Evolutionary conservation across 139 green algal genomes (phyloP).

Genomic region (Pseudopediastrum boryanum): DNA sequence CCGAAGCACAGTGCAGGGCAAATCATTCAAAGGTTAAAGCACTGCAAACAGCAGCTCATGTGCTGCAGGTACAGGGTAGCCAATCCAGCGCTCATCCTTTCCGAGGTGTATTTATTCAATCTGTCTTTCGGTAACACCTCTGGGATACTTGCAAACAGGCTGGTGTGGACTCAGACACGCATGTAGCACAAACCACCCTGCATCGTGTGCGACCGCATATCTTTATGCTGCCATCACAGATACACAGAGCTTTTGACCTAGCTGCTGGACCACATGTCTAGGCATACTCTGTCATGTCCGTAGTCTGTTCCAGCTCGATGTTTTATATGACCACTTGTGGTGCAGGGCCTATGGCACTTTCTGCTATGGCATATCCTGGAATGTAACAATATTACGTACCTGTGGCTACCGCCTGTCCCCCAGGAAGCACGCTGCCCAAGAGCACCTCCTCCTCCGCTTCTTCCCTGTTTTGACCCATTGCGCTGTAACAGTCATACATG

Average conservation of each 20-base stretch:
- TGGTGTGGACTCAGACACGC: too few species aligned
- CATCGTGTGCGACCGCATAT: too few species aligned
- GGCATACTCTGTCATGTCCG: not conserved
- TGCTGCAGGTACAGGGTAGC: too few species aligned
- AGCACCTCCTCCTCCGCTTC: constrained; percentile 10
- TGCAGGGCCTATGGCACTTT: not conserved
- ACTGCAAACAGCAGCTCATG: too few species aligned
- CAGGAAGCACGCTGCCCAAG: constrained; percentile 27
- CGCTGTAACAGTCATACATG: constrained; percentile 52
- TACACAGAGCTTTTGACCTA: not conserved
- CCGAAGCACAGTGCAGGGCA: too few species aligned
- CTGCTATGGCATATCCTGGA: not conserved
- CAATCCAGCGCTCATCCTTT: too few species aligned
- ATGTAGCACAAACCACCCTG: too few species aligned
- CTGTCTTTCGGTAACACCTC: too few species aligned
- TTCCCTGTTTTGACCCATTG: constrained; percentile 17
- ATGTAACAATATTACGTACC: not conserved
- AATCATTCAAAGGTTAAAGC: too few species aligned
- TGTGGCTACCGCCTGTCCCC: constrained; percentile 4
- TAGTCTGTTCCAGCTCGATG: not conserved
- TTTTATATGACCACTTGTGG: too few species aligned
- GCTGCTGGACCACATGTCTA: not conserved
- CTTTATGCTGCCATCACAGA: not conserved
- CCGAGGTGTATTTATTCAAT: too few species aligned
- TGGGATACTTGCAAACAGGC: too few species aligned